Evolutionary conservation across 2,329 filamentous ascomycete species (phyloP).

Genomic region (Claviceps maximensis): DNA sequence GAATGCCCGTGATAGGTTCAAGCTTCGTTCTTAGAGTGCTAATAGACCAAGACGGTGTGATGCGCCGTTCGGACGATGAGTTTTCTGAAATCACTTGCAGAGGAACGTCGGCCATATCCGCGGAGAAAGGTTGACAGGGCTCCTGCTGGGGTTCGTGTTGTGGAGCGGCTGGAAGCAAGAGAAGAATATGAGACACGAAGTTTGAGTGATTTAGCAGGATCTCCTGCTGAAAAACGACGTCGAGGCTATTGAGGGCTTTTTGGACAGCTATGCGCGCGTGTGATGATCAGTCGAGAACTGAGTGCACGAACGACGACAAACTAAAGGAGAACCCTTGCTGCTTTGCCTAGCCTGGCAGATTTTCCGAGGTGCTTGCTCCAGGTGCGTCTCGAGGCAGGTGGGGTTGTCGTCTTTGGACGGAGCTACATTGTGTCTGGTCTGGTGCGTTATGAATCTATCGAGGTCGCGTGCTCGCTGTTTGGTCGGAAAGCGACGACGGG

Average conservation of each 20-base stretch:
- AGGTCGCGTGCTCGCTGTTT: neutral
- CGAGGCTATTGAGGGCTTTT: neutral
- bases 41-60: slow-evolving; percentile 87
- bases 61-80: slow-evolving; percentile 72
- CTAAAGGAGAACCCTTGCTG: neutral
- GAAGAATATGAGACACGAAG: neutral
- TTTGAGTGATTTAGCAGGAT: neutral
- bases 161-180: neutral
- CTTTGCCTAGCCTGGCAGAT: neutral
- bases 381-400: neutral
- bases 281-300: neutral
- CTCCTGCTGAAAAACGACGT: neutral
- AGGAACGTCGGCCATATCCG: slow-evolving; percentile 55
- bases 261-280: neutral
- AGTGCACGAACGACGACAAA: neutral
- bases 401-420: neutral
- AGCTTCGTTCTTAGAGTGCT: slow-evolving; percentile 73
- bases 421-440: neutral
- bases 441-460: neutral
- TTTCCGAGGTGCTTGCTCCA: neutral
- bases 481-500: neutral
- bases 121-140: neutral
- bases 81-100: slow-evolving; percentile 64
- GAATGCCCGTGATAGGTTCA: slow-evolving; percentile 85
- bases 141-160: neutral